These are phyloP conservation scores for Capsicum chinense DNA, from an alignment of 257 asterid genomes.

Conservation along the genomic window DNA sequence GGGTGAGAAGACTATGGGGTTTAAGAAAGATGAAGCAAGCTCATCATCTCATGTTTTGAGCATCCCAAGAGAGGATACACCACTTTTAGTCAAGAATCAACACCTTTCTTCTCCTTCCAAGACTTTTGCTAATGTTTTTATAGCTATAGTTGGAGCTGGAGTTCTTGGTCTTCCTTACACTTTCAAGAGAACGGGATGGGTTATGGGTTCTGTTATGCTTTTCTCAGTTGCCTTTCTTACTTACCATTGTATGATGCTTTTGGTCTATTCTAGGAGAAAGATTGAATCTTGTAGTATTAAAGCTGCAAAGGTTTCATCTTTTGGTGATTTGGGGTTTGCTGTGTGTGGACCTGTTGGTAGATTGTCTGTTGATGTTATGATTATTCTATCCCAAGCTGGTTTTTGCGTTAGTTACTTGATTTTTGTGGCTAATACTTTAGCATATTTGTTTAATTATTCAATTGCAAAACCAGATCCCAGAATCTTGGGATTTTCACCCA, in stretches of 20 bases:
- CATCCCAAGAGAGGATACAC: conserved; percentile 72
- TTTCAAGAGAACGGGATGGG: conserved; percentile 92
- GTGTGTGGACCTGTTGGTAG: conserved; percentile 76
- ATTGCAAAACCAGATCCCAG: conserved; percentile 40
- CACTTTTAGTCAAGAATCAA: conserved; percentile 46
- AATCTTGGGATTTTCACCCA: conserved; percentile 60
- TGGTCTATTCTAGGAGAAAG: conserved; percentile 58
- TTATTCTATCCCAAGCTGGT: conserved; percentile 83
- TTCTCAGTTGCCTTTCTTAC: conserved; percentile 69
- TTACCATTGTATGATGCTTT: conserved; percentile 81
- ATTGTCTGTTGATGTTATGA: conserved; percentile 73
- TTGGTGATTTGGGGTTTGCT: conserved; percentile 83
- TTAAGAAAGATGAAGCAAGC: conserved; percentile 47
- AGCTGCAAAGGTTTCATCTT: conserved; percentile 56
- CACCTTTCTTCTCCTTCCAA: conserved; percentile 71
- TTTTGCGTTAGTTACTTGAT: conserved; percentile 80
- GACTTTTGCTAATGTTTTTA: conserved; percentile 83
- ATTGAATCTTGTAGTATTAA: conserved; percentile 49
- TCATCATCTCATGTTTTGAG: conserved; percentile 56
- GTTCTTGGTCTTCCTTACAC: conserved; percentile 92
- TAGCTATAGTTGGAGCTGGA: conserved; percentile 88
- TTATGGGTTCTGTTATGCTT: conserved; percentile 56
- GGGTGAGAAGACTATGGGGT: not conserved
- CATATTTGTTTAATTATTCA: conserved; percentile 52
- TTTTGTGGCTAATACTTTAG: conserved; percentile 71